Evolutionary conservation across 768 basidiomycete species (phyloP).

Genomic region (Pulveroboletus ravenelii): DNA sequence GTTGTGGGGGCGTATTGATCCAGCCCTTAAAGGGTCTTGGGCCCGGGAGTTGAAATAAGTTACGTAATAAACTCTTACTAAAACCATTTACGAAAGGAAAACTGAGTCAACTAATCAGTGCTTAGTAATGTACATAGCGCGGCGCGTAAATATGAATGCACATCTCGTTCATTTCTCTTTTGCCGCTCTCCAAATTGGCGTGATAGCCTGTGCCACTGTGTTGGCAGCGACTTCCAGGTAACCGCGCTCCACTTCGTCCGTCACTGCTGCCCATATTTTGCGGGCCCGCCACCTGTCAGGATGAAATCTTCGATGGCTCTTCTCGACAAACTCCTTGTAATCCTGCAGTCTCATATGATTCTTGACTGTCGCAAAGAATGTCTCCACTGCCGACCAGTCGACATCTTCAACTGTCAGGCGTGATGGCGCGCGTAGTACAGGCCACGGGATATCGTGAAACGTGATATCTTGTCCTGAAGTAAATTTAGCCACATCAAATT

Average conservation of each 20-base stretch:
- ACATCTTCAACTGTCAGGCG: conserved; percentile 58
- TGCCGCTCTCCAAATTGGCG: conserved; percentile 57
- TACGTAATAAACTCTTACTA: background rate
- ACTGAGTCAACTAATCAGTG: too few relatives aligned
- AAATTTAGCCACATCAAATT: conserved; percentile 62
- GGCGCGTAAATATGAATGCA: background rate
- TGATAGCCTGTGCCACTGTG: conserved; percentile 69
- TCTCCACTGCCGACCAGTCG: conserved; percentile 66
- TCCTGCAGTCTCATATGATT: conserved; percentile 53
- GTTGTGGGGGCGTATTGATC: background rate
- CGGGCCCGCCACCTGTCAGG: conserved; percentile 76
- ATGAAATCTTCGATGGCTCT: conserved; percentile 71
- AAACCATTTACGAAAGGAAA: too few relatives aligned
- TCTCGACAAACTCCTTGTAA: conserved; percentile 61
- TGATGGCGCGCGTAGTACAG: conserved; percentile 53
- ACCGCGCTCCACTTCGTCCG: conserved; percentile 52
- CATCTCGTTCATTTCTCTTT: conserved; percentile 20
- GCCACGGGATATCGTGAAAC: conserved; percentile 72
- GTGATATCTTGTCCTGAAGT: conserved; percentile 46
- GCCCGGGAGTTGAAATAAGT: too few relatives aligned
- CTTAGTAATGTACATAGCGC: too few relatives aligned
- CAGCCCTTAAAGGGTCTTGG: background rate
- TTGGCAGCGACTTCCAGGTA: conserved; percentile 68
- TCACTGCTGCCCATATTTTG: conserved; percentile 53
- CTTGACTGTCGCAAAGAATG: conserved; percentile 58